These are phyloP conservation scores for Aspergillus calidoustus DNA, from an alignment of 2,329 filamentous ascomycete species.

Conservation along the genomic window DNA sequence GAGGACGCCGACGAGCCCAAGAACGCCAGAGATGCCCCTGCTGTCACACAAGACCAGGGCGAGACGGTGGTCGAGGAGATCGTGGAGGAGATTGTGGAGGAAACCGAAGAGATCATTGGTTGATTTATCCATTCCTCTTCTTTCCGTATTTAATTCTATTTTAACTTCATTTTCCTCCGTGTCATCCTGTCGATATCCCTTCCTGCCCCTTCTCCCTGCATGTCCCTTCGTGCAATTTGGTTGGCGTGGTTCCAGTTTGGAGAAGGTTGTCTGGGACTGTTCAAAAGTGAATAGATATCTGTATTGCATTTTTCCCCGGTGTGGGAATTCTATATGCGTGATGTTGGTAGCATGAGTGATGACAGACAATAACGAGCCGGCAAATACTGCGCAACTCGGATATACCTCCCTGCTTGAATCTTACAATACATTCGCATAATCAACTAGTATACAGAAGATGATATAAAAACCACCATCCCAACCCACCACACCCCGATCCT, in stretches of 20 bases:
- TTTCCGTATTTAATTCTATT: conserved; percentile 30
- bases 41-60: conserved; percentile 67
- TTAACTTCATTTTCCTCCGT: conserved; percentile 30
- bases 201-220: conserved; percentile 20
- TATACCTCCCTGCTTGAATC: background rate
- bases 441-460: background rate
- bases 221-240: conserved; percentile 24
- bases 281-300: conserved; percentile 34
- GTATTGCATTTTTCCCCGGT: conserved; percentile 29
- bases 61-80: conserved; percentile 85
- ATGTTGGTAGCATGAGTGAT: conserved; percentile 34
- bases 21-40: conserved; percentile 54
- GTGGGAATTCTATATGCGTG: conserved; percentile 26
- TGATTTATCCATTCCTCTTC: conserved; percentile 34
- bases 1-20: conserved; percentile 66
- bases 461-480: conserved; percentile 5
- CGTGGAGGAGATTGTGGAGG: conserved; percentile 78
- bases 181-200: conserved; percentile 34
- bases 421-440: background rate
- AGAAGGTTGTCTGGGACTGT: conserved; percentile 23
- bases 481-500: conserved; percentile 8
- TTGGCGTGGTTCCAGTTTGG: conserved; percentile 27
- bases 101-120: conserved; percentile 78
- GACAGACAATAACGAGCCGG: conserved; percentile 29
- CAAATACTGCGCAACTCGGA: conserved; percentile 4